phyloP scores from a whole-genome alignment of 345 rosid species.

The Corymbia maculata region DNA sequence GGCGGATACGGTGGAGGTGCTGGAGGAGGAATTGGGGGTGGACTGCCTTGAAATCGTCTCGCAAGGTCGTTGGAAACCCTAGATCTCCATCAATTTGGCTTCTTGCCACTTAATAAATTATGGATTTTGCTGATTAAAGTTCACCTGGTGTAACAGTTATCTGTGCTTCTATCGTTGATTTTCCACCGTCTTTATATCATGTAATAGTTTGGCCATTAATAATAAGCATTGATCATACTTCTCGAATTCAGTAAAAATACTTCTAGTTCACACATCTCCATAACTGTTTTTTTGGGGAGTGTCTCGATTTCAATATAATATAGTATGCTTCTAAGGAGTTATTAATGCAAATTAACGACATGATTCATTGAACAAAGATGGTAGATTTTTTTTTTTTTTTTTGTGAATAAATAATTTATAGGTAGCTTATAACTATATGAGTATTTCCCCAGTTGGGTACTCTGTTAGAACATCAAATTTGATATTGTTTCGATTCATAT shows the following conservation, averaged over 20 bases:
- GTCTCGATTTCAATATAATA: not conserved
- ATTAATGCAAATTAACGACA: not conserved
- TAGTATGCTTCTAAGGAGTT: not conserved
- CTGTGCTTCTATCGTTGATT: not conserved
- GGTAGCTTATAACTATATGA: not conserved
- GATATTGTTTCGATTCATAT: not conserved
- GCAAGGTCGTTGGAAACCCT: not conserved
- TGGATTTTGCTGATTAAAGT: not conserved
- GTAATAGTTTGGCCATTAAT: not conserved
- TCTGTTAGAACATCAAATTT: not conserved
- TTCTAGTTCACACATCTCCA: not conserved
- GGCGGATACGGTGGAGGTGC: conserved; percentile 1
- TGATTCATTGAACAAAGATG: not conserved
- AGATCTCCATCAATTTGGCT: not conserved
- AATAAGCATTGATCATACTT: not conserved
- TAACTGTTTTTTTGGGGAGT: not conserved
- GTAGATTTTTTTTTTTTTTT: not conserved
- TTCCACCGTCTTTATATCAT: not conserved
- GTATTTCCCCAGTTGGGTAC: not conserved
- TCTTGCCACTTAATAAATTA: not conserved
- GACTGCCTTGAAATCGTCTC: not conserved
- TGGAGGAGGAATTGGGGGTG: conserved; percentile 4
- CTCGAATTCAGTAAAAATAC: not conserved
- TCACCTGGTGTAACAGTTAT: not conserved
- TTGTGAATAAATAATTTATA: not conserved